These are phyloP conservation scores for Adenanthera pavonina DNA, from an alignment of 306 rosid species.

Conservation along the genomic window DNA sequence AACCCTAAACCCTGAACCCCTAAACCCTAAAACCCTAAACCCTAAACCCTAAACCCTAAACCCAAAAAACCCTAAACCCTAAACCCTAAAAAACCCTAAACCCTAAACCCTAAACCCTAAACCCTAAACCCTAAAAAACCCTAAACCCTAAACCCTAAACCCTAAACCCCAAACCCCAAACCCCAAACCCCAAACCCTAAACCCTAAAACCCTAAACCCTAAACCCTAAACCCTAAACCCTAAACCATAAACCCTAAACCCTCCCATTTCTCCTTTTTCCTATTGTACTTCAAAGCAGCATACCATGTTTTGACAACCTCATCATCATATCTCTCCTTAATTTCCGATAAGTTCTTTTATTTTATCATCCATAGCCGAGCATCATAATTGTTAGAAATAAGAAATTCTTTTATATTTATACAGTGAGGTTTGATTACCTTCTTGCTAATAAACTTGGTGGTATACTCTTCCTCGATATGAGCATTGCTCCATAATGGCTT, in stretches of 20 bases:
- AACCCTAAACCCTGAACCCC: neutral
- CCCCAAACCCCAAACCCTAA: neutral
- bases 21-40: neutral
- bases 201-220: neutral
- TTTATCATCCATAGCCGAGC: too few species aligned
- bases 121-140: neutral
- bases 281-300: too few species aligned
- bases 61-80: neutral
- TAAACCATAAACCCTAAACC: neutral
- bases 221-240: neutral
- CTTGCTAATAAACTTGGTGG: too few species aligned
- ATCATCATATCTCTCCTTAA: too few species aligned
- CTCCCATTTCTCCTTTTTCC: too few species aligned
- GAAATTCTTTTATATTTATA: too few species aligned
- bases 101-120: neutral
- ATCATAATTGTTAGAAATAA: too few species aligned
- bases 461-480: too few species aligned
- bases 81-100: neutral
- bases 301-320: too few species aligned
- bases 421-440: too few species aligned
- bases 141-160: neutral
- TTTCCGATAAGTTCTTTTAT: too few species aligned
- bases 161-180: neutral
- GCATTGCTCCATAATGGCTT: too few species aligned
- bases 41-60: neutral